A percentile compares a stretch with the other conserved stretches of the same genome.
Conservation (phyloP, 2,329 filamentous ascomycete species). For the Aspergillus proliferans region DNA sequence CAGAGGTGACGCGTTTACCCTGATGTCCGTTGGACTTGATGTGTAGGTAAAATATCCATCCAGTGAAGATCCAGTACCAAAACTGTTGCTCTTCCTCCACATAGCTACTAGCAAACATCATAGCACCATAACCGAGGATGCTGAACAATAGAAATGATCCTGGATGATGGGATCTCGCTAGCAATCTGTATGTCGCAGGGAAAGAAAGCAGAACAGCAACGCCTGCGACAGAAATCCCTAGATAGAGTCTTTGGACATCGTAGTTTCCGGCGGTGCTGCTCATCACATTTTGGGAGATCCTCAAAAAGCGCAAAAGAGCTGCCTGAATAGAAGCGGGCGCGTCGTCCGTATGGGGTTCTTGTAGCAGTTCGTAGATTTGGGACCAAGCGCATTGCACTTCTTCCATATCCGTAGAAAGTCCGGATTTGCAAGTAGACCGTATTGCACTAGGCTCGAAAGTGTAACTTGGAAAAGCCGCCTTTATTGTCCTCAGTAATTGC, state of each 20-base stretch:
- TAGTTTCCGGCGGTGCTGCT: constrained; percentile 92
- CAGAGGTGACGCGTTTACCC: too few relatives aligned
- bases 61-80: constrained; percentile 79
- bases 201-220: constrained; percentile 39
- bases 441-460: constrained; percentile 36
- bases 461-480: constrained; percentile 61
- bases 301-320: constrained; percentile 53
- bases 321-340: constrained; percentile 17
- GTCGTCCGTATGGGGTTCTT: constrained; percentile 3
- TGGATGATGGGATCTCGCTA: constrained; percentile 22
- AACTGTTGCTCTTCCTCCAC: constrained; percentile 98
- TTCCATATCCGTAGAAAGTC: constrained; percentile 38
- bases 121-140: constrained; percentile 62
- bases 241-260: constrained; percentile 51
- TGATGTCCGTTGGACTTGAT: constrained; percentile 22
- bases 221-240: constrained; percentile 32
- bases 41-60: constrained; percentile 45
- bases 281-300: constrained; percentile 68
- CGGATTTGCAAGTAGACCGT: constrained; percentile 15
- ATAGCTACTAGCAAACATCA: constrained; percentile 98
- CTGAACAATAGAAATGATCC: constrained; percentile 43
- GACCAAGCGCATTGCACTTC: constrained; percentile 66
- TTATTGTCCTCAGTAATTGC: constrained; percentile 72
- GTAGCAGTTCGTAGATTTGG: constrained; percentile 20
- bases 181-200: constrained; percentile 20